phyloP scores from a whole-genome alignment of 768 basidiomycete species.

The Neoboletus brunneissimus region DNA sequence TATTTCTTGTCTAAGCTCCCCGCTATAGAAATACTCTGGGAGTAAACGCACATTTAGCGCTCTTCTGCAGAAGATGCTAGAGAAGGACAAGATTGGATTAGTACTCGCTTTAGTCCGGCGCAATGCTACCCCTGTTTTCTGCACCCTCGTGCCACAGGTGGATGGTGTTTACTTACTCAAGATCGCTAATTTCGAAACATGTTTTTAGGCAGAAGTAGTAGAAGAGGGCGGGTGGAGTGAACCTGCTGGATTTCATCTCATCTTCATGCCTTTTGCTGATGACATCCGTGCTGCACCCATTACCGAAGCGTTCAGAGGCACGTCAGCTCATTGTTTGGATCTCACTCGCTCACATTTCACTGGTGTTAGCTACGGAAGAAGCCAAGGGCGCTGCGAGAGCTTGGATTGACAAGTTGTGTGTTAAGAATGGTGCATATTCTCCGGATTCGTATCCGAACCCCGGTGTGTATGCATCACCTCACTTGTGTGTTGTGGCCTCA shows the following conservation, averaged over 20 bases:
- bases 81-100: slow-evolving; percentile 81
- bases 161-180: not conserved
- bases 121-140: slow-evolving; percentile 77
- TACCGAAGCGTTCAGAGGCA: slow-evolving; percentile 63
- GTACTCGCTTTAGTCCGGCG: slow-evolving; percentile 65
- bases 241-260: slow-evolving; percentile 89
- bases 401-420: slow-evolving; percentile 75
- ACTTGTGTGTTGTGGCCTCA: not conserved
- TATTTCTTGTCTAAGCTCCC: not conserved
- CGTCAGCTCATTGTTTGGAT: not conserved
- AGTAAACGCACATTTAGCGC: slow-evolving; percentile 92
- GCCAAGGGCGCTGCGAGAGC: slow-evolving; percentile 63
- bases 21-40: slow-evolving; percentile 70
- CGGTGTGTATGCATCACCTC: slow-evolving; percentile 45
- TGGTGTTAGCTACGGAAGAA: slow-evolving; percentile 58
- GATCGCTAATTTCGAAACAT: not conserved
- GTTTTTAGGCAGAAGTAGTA: slow-evolving; percentile 58
- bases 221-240: slow-evolving; percentile 74
- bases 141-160: slow-evolving; percentile 85
- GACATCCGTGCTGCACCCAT: slow-evolving; percentile 83
- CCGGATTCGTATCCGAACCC: slow-evolving; percentile 92
- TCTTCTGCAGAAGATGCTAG: slow-evolving; percentile 75
- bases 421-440: slow-evolving; percentile 79
- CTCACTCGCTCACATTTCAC: not conserved
- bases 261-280: slow-evolving; percentile 92